Conservation (phyloP, 78 protist genomes). For the Neovahlkampfia damariscottae region DNA sequence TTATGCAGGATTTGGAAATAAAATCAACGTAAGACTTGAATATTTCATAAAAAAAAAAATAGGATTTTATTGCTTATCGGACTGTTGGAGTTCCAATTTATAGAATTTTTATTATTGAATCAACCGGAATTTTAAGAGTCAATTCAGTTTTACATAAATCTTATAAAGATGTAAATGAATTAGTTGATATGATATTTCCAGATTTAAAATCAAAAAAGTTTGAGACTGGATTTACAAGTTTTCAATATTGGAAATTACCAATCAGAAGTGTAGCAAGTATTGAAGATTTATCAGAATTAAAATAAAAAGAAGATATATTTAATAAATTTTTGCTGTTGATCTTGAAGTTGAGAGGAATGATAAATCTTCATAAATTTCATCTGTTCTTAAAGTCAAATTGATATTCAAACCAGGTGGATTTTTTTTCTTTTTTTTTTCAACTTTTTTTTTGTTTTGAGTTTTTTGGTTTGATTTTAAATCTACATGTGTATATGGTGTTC, state of each 20-base stretch:
- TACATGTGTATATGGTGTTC: too few relatives aligned
- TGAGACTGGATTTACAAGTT: conserved; percentile 6
- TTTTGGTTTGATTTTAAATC: background rate
- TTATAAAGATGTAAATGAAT: conserved; percentile 38
- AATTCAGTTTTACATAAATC: background rate
- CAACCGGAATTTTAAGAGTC: conserved; percentile 9
- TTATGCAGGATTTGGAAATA: conserved; percentile 94
- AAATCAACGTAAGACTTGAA: too few relatives aligned
- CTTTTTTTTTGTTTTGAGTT: background rate
- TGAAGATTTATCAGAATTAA: background rate
- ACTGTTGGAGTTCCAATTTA: conserved; percentile 24
- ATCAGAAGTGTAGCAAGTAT: background rate
- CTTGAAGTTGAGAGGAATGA: conserved; percentile 83
- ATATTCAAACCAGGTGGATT: too few relatives aligned
- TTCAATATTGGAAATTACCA: conserved; percentile 15
- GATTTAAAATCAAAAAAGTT: background rate
- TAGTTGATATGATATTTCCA: conserved; percentile 62
- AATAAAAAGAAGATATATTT: background rate
- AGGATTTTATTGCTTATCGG: conserved; percentile 41
- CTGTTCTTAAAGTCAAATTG: conserved; percentile 6
- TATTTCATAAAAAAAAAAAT: too few relatives aligned
- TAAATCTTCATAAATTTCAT: conserved; percentile 79
- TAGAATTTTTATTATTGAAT: conserved; percentile 35
- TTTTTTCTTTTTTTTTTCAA: background rate
- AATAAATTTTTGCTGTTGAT: conserved; percentile 62